phyloP scores from a whole-genome alignment of 805 yeast genomes.

The Wickerhamomyces alni region DNA sequence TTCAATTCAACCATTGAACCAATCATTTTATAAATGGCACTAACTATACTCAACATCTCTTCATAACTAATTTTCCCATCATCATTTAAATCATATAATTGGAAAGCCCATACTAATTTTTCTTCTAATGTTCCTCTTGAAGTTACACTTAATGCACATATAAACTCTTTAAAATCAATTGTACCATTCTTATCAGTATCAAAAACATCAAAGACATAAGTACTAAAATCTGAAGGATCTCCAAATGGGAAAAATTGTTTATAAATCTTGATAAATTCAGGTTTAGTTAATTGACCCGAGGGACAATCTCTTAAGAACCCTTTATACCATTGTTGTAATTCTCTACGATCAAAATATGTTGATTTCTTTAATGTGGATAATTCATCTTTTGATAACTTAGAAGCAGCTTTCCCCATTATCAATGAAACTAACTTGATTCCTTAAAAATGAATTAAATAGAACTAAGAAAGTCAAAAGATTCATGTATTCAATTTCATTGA shows the following conservation, averaged over 20 bases:
- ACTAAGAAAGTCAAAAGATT: too few species aligned
- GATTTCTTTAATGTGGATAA: slow-evolving; percentile 73
- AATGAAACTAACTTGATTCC: too few species aligned
- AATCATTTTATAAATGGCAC: slow-evolving; percentile 88
- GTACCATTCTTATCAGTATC: slow-evolving; percentile 76
- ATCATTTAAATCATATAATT: slow-evolving; percentile 74
- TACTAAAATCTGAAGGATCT: slow-evolving; percentile 88
- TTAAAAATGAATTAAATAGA: too few species aligned
- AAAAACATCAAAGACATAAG: slow-evolving; percentile 81
- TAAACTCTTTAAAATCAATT: slow-evolving; percentile 89
- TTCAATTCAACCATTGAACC: slow-evolving; percentile 89
- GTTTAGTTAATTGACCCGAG: slow-evolving; percentile 75
- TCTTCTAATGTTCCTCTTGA: slow-evolving; percentile 83
- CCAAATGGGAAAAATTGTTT: slow-evolving; percentile 98
- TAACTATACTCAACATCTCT: slow-evolving; percentile 75
- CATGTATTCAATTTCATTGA: too few species aligned
- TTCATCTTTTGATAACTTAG: slow-evolving; percentile 88
- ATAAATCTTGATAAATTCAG: slow-evolving; percentile 86
- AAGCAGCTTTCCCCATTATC: slow-evolving; percentile 88
- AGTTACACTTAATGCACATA: slow-evolving; percentile 79
- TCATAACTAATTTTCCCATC: slow-evolving; percentile 71
- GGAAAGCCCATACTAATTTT: slow-evolving; percentile 85
- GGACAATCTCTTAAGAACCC: slow-evolving; percentile 95
- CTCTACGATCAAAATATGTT: slow-evolving; percentile 89
- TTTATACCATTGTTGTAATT: slow-evolving; percentile 97